phyloP scores from a whole-genome alignment of 768 basidiomycete genomes.

The Hysterangium stoloniferum region DNA sequence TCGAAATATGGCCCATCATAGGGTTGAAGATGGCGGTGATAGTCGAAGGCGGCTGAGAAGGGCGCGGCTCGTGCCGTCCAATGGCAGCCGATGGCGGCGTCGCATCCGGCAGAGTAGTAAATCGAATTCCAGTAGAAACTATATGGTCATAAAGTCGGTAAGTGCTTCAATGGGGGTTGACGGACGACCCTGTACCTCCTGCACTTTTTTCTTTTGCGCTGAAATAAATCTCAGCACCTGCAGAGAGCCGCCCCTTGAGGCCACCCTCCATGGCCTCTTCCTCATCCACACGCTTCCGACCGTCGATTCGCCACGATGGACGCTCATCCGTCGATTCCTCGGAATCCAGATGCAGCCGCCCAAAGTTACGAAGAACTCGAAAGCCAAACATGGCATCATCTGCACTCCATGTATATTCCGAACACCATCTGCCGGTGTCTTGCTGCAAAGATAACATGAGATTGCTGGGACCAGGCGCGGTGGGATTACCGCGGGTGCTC shows the following conservation, averaged over 20 bases:
- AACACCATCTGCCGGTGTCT: constrained; percentile 86
- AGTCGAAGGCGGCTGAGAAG: constrained; percentile 83
- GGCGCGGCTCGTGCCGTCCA: constrained; percentile 24
- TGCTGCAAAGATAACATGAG: constrained; percentile 82
- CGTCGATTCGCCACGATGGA: constrained; percentile 17
- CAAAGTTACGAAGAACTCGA: constrained; percentile 87
- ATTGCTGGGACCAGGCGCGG: constrained; percentile 26
- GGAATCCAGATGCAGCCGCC: constrained; percentile 42
- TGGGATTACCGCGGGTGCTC: constrained; percentile 18
- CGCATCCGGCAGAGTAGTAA: constrained; percentile 82
- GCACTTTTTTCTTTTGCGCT: constrained; percentile 90
- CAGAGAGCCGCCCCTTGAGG: constrained; percentile 80
- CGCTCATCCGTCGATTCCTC: constrained; percentile 29
- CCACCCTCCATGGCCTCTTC: constrained; percentile 92
- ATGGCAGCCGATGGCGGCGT: constrained; percentile 49
- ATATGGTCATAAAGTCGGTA: constrained; percentile 3
- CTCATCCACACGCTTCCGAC: constrained; percentile 81
- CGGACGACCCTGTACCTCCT: constrained; percentile 52
- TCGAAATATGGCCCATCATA: constrained; percentile 88
- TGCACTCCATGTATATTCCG: constrained; percentile 91
- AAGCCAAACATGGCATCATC: constrained; percentile 93
- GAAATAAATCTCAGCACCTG: constrained; percentile 90
- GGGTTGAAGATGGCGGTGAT: constrained; percentile 94
- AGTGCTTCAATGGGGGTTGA: neutral
- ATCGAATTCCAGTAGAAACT: constrained; percentile 94